Base-by-base conservation (phyloP, 2,329 filamentous ascomycete genomes). In the Pyricularia grisea region DNA sequence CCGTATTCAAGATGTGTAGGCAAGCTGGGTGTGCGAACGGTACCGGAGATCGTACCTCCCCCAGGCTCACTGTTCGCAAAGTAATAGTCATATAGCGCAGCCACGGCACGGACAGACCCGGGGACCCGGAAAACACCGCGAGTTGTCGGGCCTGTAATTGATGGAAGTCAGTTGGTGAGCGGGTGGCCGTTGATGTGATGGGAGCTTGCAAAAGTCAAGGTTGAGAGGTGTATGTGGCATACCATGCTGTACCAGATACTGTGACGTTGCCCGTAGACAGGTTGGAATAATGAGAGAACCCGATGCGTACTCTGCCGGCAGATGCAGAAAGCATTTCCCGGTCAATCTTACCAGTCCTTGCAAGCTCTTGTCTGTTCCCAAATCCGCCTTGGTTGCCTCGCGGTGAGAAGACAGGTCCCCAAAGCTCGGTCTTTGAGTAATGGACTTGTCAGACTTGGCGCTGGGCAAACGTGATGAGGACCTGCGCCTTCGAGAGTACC, bases 241-340 rank as follows among this genome's bases (percentile, higher is more conserved):
- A 87, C 86, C 85, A 75, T 90, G 78, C 66, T 89, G 85, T 3
- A 87, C 81, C 11, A 91, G 81, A 74, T 87, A 84, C 71, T 90
- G 86, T n/a, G 85, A 87, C 10, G 86, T 88, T 11, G 89, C 88
- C 64, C 88, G 86, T 66, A 91, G 81, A 72, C 88, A 90, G 4
- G 88, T 90, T 10, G 89, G 89, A 33, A 91, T 77, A 23, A 85
- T 78, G 30, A 91, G 77, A 28, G 84, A 83, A 23, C 83, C 81
- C 0, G 87, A 83, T 3, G 87, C 80, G 72, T 89, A 86, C 68
- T 88, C 87, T 3, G 80, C 72, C 0, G 88, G 88, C 10, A 91
- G 78, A 72, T 88, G 86, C 66, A 91, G 78, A 33, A 85, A 77
- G 74, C 87, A 89, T 74, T 86, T 87, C 55, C 89, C 88, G 72